Base-by-base conservation (phyloP, 371 early-diverging fungal genomes). In the Apophysomyces trapeziformis region DNA sequence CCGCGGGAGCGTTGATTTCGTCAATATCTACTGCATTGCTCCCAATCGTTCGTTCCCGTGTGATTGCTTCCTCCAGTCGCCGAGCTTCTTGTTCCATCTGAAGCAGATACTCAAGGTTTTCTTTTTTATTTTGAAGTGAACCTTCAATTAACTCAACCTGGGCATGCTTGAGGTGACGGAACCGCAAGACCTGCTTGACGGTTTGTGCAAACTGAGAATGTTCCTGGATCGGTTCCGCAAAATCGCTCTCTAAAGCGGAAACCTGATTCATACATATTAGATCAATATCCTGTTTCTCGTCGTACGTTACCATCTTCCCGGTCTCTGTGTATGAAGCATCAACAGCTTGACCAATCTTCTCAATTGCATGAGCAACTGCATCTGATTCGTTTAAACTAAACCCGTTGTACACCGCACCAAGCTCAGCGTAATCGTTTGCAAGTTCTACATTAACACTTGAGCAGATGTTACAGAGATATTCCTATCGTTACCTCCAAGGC, bases 321-420 rank as follows among this genome's bases (percentile, higher is more conserved):
- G 91, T 91, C 26, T 92, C 87, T 36, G 91, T 85, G 66, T 89
- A 92, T 6, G 92, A 89, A 21, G 88, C 84, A 74, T 98, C 98
- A 0, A 95, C 87, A 7, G 97, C 95, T 70, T 94, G 93, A 1
- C 97, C 99, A 44, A 93, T 80, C 65, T 90, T 87, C 73, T 97
- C 98, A 64, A 97, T 92, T 0, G 92, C 93, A 41, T 86, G 89
- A 4, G 95, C 87, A 12, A 97, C 78, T n/a, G 74, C 72, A 5
- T 84, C 87, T 41, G 73, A 69, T 63, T 96, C 97, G 64, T 87
- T 87, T 58, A 97, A 85, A 61, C 97, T 96, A 76, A 97, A 96
- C 26, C 92, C 96, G 68, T 97, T 97, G 75, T 95, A 94, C 0
- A 90, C 82, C 6, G 94, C 95, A 0, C 97, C 98, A n/a, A 97